phyloP scores from a whole-genome alignment of 176 grass and related monocot species.

The Elymus sibiricus region DNA sequence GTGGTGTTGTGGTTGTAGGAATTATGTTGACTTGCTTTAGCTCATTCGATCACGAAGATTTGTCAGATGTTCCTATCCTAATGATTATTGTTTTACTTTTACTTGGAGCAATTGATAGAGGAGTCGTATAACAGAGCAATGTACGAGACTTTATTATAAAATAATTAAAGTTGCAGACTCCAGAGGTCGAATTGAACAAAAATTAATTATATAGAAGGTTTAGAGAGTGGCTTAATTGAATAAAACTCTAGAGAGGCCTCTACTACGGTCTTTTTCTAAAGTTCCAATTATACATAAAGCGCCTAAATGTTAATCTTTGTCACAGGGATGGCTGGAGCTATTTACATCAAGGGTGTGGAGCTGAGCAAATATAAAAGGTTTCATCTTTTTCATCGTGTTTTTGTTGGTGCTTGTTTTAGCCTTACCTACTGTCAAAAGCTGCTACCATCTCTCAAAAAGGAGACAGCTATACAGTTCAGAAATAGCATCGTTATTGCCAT shows the following conservation, averaged over 20 bases:
- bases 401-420: background rate
- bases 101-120: background rate
- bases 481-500: background rate
- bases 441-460: background rate
- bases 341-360: constrained; percentile 68
- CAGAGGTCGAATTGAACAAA: background rate
- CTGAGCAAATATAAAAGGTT: constrained; percentile 72
- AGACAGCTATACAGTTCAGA: background rate
- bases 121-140: background rate
- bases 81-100: background rate
- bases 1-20: background rate
- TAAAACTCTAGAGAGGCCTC: background rate
- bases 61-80: background rate
- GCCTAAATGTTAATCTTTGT: background rate
- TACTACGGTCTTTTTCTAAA: background rate
- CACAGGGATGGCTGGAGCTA: constrained; percentile 70
- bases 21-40: background rate
- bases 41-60: background rate
- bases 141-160: background rate
- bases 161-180: background rate
- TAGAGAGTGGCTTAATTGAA: background rate
- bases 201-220: background rate
- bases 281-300: background rate
- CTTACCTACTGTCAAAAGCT: background rate
- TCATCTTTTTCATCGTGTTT: constrained; percentile 9